Evolutionary conservation across 1,284 basidiomycete genomes (phyloP), one percentile per base, ranked within the genome.

Genomic region (Heterobasidion occidentale): DNA sequence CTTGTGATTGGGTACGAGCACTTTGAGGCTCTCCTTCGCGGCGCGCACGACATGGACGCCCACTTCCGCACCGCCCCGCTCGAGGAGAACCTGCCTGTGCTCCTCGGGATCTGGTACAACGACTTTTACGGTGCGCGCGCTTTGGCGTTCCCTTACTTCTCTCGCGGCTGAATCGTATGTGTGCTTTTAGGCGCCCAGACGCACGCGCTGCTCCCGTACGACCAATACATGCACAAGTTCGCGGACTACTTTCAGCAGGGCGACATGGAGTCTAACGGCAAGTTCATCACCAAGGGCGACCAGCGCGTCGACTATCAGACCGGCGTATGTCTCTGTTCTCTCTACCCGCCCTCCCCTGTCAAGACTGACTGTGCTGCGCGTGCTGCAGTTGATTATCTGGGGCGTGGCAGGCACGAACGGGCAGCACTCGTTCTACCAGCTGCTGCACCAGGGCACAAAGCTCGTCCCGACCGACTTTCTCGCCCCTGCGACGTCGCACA

Each of bases 211-310:
- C 79, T 99, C 36, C 95, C 96, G 4, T 99, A 99, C 69, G 96
- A 99, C 74, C 96, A 99, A 72, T 99, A 99, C 76, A 77, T 99
- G 65, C 92, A 97, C 83, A 97, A 97, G 74, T 99, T 99, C 68
- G 96, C 96, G 56, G 96, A 98, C 75, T 99, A 99, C 80, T 99
- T 99, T 91, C 96, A 99, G 74, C 96, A 99, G 77, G 95, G 95
- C 50, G 96, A 99, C 74, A 99, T 99, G 96, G 96, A 99, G 76
- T 97, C 94, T 20, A 98, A 99, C 73, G 96, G 96, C 60, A 99
- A 99, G 79, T 92, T 85, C 59, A 81, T 98, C 62, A 98, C 95
- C 65, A 99, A 98, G 78, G 80, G 85, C 63, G 96, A 95, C 20
- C 79, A 92, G 61, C 88, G 90, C 54, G 96, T 99, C 19, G 74